These are phyloP conservation scores for Brassica rapa DNA, from an alignment of 345 rosid species.

Conservation along the genomic window DNA sequence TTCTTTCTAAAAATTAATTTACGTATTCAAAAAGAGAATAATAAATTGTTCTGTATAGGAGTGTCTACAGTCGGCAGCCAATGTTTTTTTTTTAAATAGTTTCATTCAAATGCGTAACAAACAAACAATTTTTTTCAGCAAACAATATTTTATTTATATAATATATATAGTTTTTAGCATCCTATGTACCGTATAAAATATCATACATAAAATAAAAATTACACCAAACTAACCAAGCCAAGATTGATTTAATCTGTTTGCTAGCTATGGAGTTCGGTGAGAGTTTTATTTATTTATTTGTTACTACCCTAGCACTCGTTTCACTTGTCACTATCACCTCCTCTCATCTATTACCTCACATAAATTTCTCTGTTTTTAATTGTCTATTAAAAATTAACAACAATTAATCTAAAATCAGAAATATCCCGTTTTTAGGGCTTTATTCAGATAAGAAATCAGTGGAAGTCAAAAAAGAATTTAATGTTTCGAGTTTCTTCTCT, in stretches of 20 bases:
- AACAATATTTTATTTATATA: not conserved
- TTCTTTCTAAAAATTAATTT: slow-evolving; percentile 9
- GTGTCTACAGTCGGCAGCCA: slow-evolving; percentile 51
- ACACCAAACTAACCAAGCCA: slow-evolving; percentile 9
- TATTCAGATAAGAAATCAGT: slow-evolving; percentile 47
- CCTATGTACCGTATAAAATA: slow-evolving; percentile 12
- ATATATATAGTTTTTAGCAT: slow-evolving; percentile 15
- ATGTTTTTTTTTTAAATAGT: slow-evolving; percentile 29
- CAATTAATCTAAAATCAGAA: slow-evolving; percentile 27
- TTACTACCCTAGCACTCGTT: slow-evolving; percentile 29
- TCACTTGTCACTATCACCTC: slow-evolving; percentile 35
- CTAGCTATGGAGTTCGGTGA: slow-evolving; percentile 7
- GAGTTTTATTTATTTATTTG: not conserved
- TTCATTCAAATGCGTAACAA: slow-evolving; percentile 13
- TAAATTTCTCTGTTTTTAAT: slow-evolving; percentile 19
- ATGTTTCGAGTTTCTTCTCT: slow-evolving; percentile 40
- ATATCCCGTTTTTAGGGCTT: slow-evolving; percentile 44
- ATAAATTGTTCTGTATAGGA: slow-evolving; percentile 38
- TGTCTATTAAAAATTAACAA: not conserved
- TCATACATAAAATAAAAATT: not conserved
- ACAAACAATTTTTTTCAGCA: not conserved
- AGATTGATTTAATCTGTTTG: slow-evolving; percentile 4
- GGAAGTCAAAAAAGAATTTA: slow-evolving; percentile 48
- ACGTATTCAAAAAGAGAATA: slow-evolving; percentile 14
- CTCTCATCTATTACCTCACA: slow-evolving; percentile 38